Evolutionary conservation across 2,329 filamentous ascomycete genomes (phyloP), one percentile per base, ranked within the genome.

Genomic region (Acarospora socialis): DNA sequence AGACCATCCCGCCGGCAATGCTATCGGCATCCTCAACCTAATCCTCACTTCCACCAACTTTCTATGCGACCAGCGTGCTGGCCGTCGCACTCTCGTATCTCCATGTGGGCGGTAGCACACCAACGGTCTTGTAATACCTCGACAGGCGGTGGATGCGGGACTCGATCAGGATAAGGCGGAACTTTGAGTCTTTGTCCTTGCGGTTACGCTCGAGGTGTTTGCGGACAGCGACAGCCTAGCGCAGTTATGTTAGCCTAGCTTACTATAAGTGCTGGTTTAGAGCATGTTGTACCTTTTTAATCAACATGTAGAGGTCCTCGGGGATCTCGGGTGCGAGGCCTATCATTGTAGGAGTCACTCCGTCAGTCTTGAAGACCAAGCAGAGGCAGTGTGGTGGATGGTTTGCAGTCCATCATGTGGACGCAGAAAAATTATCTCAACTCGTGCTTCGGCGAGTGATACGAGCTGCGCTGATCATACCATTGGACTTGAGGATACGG

Each of bases 151-250:
- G 90, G 68, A 98, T 95, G 68, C 92, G 83, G 61, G 90, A 95
- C 76, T 98, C 90, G 68, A 98, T 92, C 54, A 98, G 81, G 87
- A 98, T 98, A 49, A 98, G 82, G 61, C 90, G 87, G 82, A 98
- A 98, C 76, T 98, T 98, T 73, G 79, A 82, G 75, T 98, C 90
- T 74, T 84, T 92, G 76, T 98, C 90, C 78, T 98, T 98, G 69
- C 90, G 87, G 80, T 98, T 98, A 68, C 83, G 83, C 77, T 94
- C 84, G 51, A 98, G 83, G 70, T 98, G 92, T 82, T 98, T 98
- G 71, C 90, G 87, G 70, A 98, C 90, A 60, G 86, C 80, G 54
- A 94, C 86, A 53, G 86, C 86, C 84, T 90, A 41, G 20, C 28
- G 6, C 16, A 21, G 14, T 13, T 28, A 36, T 21, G 30, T 46